phyloP scores from a whole-genome alignment of 1,284 basidiomycete species.

The Puccinia coronata region DNA sequence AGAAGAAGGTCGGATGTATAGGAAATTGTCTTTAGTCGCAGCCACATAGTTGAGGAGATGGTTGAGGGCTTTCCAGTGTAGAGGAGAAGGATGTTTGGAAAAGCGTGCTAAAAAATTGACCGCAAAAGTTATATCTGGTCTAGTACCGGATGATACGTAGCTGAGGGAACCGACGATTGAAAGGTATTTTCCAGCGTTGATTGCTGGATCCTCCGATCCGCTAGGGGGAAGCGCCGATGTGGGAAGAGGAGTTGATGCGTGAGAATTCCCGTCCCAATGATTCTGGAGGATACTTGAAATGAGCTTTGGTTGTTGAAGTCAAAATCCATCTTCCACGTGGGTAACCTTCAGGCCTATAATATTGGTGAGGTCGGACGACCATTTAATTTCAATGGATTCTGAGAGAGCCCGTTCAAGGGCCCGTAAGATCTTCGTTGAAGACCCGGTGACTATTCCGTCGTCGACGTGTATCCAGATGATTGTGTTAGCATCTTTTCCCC shows the following conservation, averaged over 20 bases:
- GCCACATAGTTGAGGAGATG: constrained; percentile 14
- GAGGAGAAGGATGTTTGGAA: background rate
- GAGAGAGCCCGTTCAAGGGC: background rate
- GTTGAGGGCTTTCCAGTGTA: background rate
- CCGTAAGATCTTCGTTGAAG: background rate
- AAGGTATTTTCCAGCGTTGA: background rate
- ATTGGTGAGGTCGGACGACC: background rate
- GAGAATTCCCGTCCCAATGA: background rate
- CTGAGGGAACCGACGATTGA: background rate
- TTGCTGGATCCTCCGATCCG: background rate
- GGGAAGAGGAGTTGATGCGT: background rate
- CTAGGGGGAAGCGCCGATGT: background rate
- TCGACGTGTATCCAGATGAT: constrained; percentile 34
- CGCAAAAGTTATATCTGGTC: constrained; percentile 25
- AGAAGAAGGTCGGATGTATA: background rate
- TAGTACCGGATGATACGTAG: background rate
- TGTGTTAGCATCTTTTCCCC: background rate
- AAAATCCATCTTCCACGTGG: background rate
- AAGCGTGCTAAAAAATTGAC: constrained; percentile 24
- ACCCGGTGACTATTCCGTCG: constrained; percentile 16
- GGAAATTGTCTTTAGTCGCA: background rate
- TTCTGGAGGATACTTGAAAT: background rate
- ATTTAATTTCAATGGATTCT: background rate
- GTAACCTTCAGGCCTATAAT: constrained; percentile 14
- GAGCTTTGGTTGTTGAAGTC: background rate